Conservation (phyloP, 352 stramenopile genomes). For the Globisporangium apiculatum region DNA sequence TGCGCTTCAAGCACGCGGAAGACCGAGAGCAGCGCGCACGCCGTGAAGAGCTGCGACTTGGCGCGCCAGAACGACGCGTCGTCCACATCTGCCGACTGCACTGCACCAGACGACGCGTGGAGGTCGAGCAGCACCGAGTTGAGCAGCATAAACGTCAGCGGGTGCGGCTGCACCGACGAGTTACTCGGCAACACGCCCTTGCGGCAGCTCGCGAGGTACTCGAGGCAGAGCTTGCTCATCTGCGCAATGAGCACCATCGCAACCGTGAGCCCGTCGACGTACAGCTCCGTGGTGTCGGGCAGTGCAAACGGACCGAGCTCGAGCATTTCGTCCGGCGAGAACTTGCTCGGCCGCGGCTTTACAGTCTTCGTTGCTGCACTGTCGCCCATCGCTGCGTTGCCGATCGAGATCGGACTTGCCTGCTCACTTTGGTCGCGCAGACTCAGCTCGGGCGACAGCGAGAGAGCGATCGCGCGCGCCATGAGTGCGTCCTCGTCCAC, state of each 20-base stretch:
- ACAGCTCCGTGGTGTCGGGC: slow-evolving; percentile 20
- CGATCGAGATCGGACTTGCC: slow-evolving; percentile 15
- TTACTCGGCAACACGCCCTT: slow-evolving; percentile 56
- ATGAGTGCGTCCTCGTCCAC: slow-evolving; percentile 88
- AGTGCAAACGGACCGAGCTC: slow-evolving; percentile 60
- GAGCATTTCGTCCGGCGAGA: slow-evolving; percentile 66
- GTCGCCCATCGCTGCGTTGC: slow-evolving; percentile 14
- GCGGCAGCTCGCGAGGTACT: slow-evolving; percentile 68
- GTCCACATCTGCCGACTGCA: slow-evolving; percentile 9
- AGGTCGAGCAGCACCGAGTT: slow-evolving; percentile 75
- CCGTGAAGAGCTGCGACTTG: slow-evolving; percentile 61
- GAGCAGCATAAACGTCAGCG: slow-evolving; percentile 84
- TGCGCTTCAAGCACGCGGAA: slow-evolving; percentile 72
- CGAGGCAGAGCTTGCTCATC: slow-evolving; percentile 59
- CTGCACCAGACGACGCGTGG: slow-evolving; percentile 8
- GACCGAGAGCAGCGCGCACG: slow-evolving; percentile 52
- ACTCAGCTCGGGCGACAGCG: slow-evolving; percentile 74
- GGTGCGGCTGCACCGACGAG: slow-evolving; percentile 68
- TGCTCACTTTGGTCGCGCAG: slow-evolving; percentile 48
- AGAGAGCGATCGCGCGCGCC: slow-evolving; percentile 83
- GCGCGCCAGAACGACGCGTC: slow-evolving; percentile 17
- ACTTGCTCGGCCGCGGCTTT: slow-evolving; percentile 43
- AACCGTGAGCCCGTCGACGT: slow-evolving; percentile 46
- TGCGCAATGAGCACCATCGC: slow-evolving; percentile 50
- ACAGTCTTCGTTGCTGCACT: slow-evolving; percentile 5